phyloP scores from a whole-genome alignment of 768 basidiomycete species.

The Lactarius deliciosus region DNA sequence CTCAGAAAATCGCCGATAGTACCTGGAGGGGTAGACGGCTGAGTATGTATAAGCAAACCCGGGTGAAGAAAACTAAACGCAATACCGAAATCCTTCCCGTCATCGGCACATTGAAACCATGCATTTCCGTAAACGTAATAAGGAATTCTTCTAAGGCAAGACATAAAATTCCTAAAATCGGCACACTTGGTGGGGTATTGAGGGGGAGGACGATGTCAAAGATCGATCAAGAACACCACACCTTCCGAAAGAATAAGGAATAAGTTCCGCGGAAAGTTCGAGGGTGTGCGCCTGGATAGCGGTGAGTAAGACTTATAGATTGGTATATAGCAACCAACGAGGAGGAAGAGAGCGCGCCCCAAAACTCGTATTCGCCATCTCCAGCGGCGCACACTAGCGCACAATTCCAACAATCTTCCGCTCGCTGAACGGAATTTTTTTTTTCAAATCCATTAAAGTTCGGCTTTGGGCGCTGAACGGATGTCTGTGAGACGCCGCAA shows the following conservation, averaged over 20 bases:
- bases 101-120: not conserved
- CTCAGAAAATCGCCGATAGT: not conserved
- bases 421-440: too few relatives aligned
- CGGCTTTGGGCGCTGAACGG: too few relatives aligned
- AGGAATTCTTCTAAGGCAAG: not conserved
- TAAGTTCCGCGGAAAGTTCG: not conserved
- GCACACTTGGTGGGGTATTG: not conserved
- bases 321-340: not conserved
- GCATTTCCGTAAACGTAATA: not conserved
- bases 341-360: not conserved
- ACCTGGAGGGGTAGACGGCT: too few relatives aligned
- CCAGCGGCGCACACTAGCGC: not conserved
- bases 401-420: not conserved
- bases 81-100: not conserved
- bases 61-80: not conserved
- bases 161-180: not conserved
- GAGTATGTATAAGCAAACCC: too few relatives aligned
- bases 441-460: too few relatives aligned
- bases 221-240: not conserved
- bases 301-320: not conserved
- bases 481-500: not conserved
- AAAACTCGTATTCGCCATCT: not conserved
- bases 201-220: too few relatives aligned
- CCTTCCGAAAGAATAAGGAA: not conserved
- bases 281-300: not conserved